Evolutionary conservation across 2,329 filamentous ascomycete genomes (phyloP).

Genomic region (Claviceps arundinis): DNA sequence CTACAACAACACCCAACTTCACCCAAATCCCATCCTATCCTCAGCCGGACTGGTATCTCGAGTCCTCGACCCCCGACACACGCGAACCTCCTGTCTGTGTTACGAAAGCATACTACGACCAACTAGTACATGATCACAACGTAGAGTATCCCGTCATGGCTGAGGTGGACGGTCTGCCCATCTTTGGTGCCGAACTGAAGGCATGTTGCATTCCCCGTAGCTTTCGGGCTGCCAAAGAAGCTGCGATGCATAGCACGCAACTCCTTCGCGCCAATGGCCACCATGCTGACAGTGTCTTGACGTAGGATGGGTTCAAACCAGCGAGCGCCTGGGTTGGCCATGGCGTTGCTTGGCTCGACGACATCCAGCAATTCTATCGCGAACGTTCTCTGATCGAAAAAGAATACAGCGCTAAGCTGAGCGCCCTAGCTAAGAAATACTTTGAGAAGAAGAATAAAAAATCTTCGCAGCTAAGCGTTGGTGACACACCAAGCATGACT

Average conservation of each 20-base stretch:
- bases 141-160: constrained; percentile 43
- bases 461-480: constrained; percentile 75
- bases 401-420: constrained; percentile 85
- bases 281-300: not conserved
- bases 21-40: not conserved
- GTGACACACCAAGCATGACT: constrained; percentile 83
- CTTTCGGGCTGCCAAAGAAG: not conserved
- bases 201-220: constrained; percentile 30
- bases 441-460: constrained; percentile 94
- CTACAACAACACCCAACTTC: not conserved
- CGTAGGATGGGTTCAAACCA: constrained; percentile 86
- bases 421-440: constrained; percentile 83
- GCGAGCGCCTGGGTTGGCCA: constrained; percentile 84
- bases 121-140: constrained; percentile 9
- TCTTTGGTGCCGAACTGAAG: constrained; percentile 91
- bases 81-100: not conserved
- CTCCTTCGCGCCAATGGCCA: not conserved
- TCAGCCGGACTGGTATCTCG: not conserved
- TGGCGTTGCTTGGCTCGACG: constrained; percentile 89
- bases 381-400: constrained; percentile 91
- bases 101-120: constrained; percentile 3
- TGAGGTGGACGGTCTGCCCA: constrained; percentile 68
- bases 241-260: not conserved
- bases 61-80: not conserved
- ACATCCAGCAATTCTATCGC: constrained; percentile 94